These are phyloP conservation scores for Oryza coarctata DNA, from an alignment of 176 grass and related monocot genomes.

Conservation along the genomic window DNA sequence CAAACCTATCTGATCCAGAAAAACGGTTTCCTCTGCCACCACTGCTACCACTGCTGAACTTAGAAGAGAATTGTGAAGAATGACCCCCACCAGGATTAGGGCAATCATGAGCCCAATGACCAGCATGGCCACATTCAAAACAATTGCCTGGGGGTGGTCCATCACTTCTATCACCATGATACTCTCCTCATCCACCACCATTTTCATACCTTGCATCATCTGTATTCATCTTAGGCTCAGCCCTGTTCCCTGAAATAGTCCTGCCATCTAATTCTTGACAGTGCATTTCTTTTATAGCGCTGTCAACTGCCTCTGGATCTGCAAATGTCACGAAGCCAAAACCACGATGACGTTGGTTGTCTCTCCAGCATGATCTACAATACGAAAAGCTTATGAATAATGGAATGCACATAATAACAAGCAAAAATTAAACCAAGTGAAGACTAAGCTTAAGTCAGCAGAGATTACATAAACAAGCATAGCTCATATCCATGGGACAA, in stretches of 20 bases:
- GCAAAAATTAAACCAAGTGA: not conserved
- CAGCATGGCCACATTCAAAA: conserved; percentile 70
- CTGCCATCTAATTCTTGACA: conserved; percentile 62
- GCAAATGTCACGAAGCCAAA: conserved; percentile 88
- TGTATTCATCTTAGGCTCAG: conserved; percentile 69
- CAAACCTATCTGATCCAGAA: conserved; percentile 59
- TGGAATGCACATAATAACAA: not conserved
- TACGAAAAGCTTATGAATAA: conserved; percentile 15
- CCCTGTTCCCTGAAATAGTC: conserved; percentile 70
- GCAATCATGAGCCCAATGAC: conserved; percentile 74
- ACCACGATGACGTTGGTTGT: conserved; percentile 65
- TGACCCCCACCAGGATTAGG: conserved; percentile 49
- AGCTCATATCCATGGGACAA: not conserved
- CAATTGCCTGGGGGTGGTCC: conserved; percentile 65
- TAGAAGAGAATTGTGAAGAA: conserved; percentile 47
- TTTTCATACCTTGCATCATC: conserved; percentile 49
- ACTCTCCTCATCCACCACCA: conserved; percentile 53
- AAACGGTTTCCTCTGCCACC: conserved; percentile 59
- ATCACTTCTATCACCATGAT: conserved; percentile 55
- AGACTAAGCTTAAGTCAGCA: not conserved
- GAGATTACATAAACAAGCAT: not conserved
- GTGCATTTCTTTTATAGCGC: conserved; percentile 77
- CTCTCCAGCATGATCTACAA: conserved; percentile 81
- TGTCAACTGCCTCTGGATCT: conserved; percentile 54
- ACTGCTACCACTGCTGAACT: conserved; percentile 48